Base-by-base conservation (phyloP, 306 rosid species). In the Mimosa pudica region DNA sequence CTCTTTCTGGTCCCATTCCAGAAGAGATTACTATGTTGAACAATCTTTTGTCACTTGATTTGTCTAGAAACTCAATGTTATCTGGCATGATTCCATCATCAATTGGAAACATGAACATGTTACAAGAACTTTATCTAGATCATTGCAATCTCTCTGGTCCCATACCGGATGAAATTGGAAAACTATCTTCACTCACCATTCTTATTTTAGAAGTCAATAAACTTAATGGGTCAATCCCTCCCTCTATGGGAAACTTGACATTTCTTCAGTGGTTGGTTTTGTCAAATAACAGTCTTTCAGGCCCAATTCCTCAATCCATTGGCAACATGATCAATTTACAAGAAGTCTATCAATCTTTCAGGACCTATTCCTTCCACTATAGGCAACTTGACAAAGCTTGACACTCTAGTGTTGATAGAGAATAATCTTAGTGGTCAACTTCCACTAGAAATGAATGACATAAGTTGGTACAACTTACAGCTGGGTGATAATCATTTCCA, bases 371-470 rank as follows among this genome's bases (percentile, higher is more conserved):
- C 54, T n/a, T 9, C 73, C 52, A 42, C 73, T 12, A 44, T 68
- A 42, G 73, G 73, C 42, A 68, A 68, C 10, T 68, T 68, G 52
- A 68, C 73, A 68, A 68, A 18, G 2, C 73, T 68, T 4, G 3
- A 8, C 14, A 6, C 16, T 66, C 38, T 0, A 0, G 1, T 60
- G 8, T 0, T 1, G 0, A 3, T 42, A 0, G 6, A 0, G 5
- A 85, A 85, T 80, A 78, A 65, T 4, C 38, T 80, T 1, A 14
- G 4, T 58, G 84, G 80, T 6, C 45, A 4, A 12, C 7, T 82
- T 62, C 83, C 83, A 1, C 47, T 0, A 2, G 70, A 74, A 33
- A 48, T 83, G 62, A 82, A 77, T 24, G 73, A 1, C 47, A 30
- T 20, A 57, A 67, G 48, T 61, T 38, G 69, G 45, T 0, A 1